Base-by-base conservation (phyloP, 805 yeast species). In the Yueomyces sinensis region DNA sequence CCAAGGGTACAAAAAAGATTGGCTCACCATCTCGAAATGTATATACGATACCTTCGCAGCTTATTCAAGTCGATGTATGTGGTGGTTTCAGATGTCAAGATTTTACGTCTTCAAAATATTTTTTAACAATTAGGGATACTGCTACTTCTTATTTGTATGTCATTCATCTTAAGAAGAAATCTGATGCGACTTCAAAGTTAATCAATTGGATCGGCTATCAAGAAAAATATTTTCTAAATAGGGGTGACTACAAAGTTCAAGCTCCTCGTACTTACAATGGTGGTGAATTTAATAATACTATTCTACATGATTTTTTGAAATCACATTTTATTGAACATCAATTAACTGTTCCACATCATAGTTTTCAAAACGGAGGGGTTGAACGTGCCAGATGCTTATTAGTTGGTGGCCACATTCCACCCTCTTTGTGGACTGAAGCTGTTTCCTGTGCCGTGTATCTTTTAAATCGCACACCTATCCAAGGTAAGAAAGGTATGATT, bases 401-500 rank as follows among this genome's bases (percentile, higher is more conserved):
- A 19, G 13, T 27, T 15, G 39, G 28, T 2, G 37, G 47, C 14
- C n/a, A 33, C 1, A 36, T 45, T 15, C 46, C 44, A 2, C 34
- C 35, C 1, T 31, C 24, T 7, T 29, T 41, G n/a, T 45, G 49
- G 49, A 24, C 44, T 5, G 42, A 45, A 24, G 45, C 46, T 13
- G 19, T 45, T 9, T 15, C 23, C 4, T 20, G 25, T 17, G 34
- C 47, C 5, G 45, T 31, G 3, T 35, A 41, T 27, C 18, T 42
- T 2, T 14, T 36, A 5, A 44, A 44, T 13, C 15, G 32, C 2
- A n/a, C 31, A 1, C 42, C 45, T 4, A 9, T 31, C 5, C 16
- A 32, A 6, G 15, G 24, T 11, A 30, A 24, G 4, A 27, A 37
- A 2, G n/a, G 15, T 11, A 5, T 4, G 4, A 32, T 36, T 20